phyloP scores from a whole-genome alignment of 2,329 filamentous ascomycete species.

The Diplodia seriata region DNA sequence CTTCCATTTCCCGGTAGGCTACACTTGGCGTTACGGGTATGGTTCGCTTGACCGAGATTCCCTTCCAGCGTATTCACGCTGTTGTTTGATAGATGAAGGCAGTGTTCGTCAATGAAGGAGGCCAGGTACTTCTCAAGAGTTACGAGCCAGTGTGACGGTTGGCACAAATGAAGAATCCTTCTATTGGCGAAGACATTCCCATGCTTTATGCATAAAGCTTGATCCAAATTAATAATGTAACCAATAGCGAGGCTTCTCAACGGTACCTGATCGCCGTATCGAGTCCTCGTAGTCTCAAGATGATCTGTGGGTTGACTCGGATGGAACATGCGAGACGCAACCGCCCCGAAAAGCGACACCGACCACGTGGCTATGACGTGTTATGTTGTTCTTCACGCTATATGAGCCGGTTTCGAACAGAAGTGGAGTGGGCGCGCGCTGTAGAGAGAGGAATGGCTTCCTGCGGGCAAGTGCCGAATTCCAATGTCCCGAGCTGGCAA shows the following conservation, averaged over 20 bases:
- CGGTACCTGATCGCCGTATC: neutral
- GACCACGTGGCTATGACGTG: no score
- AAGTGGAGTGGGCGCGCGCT: neutral
- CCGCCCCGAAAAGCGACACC: no score
- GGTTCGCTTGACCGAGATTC: constrained; percentile 17
- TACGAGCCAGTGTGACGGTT: neutral
- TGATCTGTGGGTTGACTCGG: no score
- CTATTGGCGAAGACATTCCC: neutral
- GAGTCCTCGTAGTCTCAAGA: no score
- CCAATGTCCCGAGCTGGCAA: no score
- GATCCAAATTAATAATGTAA: neutral
- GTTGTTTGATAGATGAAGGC: constrained; percentile 25
- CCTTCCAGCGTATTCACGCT: constrained; percentile 3
- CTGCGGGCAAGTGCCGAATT: no score
- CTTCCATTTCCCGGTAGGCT: constrained; percentile 28
- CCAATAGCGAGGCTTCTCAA: neutral
- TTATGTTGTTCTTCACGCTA: no score
- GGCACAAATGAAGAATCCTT: constrained; percentile 18
- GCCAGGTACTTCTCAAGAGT: neutral
- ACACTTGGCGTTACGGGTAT: constrained; percentile 30
- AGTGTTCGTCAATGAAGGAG: constrained; percentile 1
- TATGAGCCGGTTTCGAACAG: no score
- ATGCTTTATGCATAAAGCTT: neutral
- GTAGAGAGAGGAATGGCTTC: neutral
- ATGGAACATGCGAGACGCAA: no score